These are phyloP conservation scores for Nakaseomyces sp. DNA, from an alignment of 1,139 yeast species.

Conservation along the genomic window DNA sequence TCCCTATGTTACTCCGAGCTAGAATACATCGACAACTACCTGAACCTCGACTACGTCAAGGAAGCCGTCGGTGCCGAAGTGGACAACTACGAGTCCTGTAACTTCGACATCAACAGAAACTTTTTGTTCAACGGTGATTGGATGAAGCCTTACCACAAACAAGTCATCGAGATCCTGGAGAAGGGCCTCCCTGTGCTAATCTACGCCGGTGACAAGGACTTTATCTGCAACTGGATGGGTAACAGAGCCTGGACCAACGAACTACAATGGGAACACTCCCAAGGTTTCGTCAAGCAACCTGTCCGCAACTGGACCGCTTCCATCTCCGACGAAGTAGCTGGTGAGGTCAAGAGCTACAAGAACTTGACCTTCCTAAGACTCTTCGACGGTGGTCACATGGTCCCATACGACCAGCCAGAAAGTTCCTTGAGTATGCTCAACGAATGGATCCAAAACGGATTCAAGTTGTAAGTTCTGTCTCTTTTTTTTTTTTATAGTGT, in stretches of 20 bases:
- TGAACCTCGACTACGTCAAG: conserved; percentile 62
- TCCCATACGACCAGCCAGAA: conserved; percentile 75
- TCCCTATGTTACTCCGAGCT: conserved; percentile 72
- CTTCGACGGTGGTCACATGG: conserved; percentile 68
- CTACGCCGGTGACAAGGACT: conserved; percentile 82
- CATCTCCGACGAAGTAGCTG: conserved; percentile 42
- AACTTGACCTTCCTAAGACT: conserved; percentile 54
- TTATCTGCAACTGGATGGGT: conserved; percentile 82
- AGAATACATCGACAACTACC: conserved; percentile 56
- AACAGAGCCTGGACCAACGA: conserved; percentile 74
- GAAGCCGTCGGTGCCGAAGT: conserved; percentile 90
- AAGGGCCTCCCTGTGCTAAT: conserved; percentile 59
- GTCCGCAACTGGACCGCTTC: conserved; percentile 32
- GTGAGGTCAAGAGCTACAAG: conserved; percentile 47
- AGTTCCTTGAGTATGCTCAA: conserved; percentile 67
- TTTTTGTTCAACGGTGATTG: conserved; percentile 83
- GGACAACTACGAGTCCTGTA: conserved; percentile 73
- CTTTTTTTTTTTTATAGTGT: not conserved
- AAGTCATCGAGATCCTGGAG: conserved; percentile 48
- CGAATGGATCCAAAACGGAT: conserved; percentile 47
- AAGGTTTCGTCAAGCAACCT: conserved; percentile 41
- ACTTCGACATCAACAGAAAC: conserved; percentile 73
- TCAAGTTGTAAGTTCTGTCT: not conserved
- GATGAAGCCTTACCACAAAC: conserved; percentile 77
- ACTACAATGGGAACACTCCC: conserved; percentile 57